phyloP scores from a whole-genome alignment of 2,329 filamentous ascomycete genomes.

The Colletotrichum somersetense region DNA sequence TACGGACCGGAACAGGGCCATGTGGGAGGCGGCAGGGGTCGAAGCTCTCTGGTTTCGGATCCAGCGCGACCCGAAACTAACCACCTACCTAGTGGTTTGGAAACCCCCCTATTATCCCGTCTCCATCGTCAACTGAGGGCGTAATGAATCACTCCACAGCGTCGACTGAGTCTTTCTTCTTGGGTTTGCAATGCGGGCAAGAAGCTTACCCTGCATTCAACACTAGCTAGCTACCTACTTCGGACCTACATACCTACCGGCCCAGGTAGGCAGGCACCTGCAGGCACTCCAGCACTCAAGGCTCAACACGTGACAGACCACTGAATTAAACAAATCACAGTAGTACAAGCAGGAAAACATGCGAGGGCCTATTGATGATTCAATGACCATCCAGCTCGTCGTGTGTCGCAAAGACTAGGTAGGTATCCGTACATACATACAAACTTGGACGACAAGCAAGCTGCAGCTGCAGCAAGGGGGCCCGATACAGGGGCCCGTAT shows the following conservation, averaged over 20 bases:
- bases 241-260: too few relatives aligned
- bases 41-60: constrained; percentile 37
- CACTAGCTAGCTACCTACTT: too few relatives aligned
- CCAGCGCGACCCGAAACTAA: constrained; percentile 37
- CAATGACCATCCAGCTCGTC: neutral
- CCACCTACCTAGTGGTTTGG: neutral
- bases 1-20: constrained; percentile 6
- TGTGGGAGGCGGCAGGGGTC: constrained; percentile 11
- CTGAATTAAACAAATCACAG: too few relatives aligned
- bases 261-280: too few relatives aligned
- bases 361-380: neutral
- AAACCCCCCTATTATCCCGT: constrained; percentile 22
- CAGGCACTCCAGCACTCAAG: neutral
- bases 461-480: constrained; percentile 15
- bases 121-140: neutral
- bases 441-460: neutral
- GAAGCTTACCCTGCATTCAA: neutral
- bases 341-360: neutral
- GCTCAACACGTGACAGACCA: neutral
- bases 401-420: neutral
- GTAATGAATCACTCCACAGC: neutral
- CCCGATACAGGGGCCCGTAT: neutral
- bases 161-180: neutral
- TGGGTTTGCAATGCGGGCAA: neutral
- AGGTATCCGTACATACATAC: neutral